Base-by-base conservation (phyloP, 2,329 filamentous ascomycete species). In the Neopestalotiopsis clavispora region DNA sequence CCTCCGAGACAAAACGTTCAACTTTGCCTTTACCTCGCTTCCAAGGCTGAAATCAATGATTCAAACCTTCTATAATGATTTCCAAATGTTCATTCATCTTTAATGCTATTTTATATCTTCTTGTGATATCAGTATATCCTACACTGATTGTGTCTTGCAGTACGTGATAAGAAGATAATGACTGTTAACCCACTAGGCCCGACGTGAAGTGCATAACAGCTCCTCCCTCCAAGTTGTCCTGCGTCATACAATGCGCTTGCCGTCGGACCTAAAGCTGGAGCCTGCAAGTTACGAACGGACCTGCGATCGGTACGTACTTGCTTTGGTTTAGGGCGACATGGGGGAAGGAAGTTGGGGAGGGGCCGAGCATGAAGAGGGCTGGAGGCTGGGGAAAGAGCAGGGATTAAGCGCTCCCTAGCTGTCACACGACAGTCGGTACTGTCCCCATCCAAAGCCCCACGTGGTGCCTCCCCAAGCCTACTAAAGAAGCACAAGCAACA, bases 221-320 rank as follows among this genome's bases (percentile, higher is more conserved):
- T 52, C 45, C 17, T 7, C 71, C 6, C 10, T 38, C 42, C 38
- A 69, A 67, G 69, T 71, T 72, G 72, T 70, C 67, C 67, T 72
- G 72, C 72, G 72, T 73, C 72, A 73, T 72, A 71, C 72, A 73
- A 72, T 69, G 38, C 42, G 56, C 56, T 38, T 38, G 65, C 30
- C 66, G 67, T 69, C 66, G 64, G 42, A 62, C 61, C 67, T 56
- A 57, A 57, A 63, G 65, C 68, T 71, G 59, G 57, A 23, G 57
- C 66, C 58, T 67, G 42, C 60, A 20, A 56, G 58, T 10, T 32
- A 56, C 34, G 34, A 38, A 38, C 34, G 34, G 34, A 38, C 34
- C 34, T 38, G 34, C 6, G 6, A 38, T 38, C 34, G 34, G 34
- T 38, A 38, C 34, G 34, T 38, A 38, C 34, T 10, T 28, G 42